These are phyloP conservation scores for Kazachstania bromeliacearum DNA, from an alignment of 805 yeast species.

Conservation along the genomic window DNA sequence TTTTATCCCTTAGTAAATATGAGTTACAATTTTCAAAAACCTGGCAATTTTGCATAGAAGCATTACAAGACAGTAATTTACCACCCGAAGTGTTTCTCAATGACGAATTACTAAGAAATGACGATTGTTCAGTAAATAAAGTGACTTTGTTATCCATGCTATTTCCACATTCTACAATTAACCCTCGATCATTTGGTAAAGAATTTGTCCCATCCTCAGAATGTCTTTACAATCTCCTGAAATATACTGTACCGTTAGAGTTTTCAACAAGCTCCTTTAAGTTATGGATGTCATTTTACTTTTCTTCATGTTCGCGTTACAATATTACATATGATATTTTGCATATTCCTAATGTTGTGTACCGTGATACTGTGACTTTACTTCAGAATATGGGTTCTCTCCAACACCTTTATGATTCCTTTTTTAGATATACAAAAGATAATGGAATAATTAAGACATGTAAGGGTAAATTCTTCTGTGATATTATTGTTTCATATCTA, in stretches of 20 bases:
- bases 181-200: slow-evolving; percentile 4
- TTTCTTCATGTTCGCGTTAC: neutral
- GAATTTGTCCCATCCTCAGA: neutral
- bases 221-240: slow-evolving; percentile 1
- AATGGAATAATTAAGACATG: neutral
- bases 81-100: slow-evolving; percentile 5
- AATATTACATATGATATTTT: neutral
- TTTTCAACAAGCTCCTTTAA: neutral
- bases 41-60: slow-evolving; percentile 2
- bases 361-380: neutral
- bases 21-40: too few species aligned
- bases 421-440: neutral
- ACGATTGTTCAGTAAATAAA: slow-evolving; percentile 4
- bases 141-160: slow-evolving; percentile 14
- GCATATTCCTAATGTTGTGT: neutral
- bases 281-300: neutral
- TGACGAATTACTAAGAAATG: slow-evolving; percentile 9
- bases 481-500: neutral
- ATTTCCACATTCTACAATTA: slow-evolving; percentile 8
- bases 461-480: neutral
- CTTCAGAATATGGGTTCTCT: neutral
- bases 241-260: neutral
- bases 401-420: neutral
- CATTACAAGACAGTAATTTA: neutral
- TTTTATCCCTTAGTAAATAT: too few species aligned